These are phyloP conservation scores for Eucalyptus sp. DNA, from an alignment of 345 rosid genomes.

Conservation along the genomic window DNA sequence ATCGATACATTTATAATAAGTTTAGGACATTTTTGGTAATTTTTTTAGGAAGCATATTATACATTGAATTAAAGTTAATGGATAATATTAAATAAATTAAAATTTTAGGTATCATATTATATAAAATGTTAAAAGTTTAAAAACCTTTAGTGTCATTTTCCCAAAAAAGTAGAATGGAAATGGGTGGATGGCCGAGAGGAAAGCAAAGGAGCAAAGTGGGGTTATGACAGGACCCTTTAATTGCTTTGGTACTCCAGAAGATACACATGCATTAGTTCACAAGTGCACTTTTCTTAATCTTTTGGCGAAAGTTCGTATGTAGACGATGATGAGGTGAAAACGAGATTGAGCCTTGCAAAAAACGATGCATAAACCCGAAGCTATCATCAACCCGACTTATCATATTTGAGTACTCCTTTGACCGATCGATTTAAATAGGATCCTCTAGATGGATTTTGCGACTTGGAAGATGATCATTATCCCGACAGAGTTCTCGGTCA, in stretches of 20 bases:
- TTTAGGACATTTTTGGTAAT: too few relatives aligned
- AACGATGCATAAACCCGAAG: too few relatives aligned
- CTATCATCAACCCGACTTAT: background rate
- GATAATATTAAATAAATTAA: background rate
- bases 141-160: background rate
- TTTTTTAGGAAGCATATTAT: too few relatives aligned
- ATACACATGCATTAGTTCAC: background rate
- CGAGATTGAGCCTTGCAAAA: too few relatives aligned
- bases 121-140: background rate
- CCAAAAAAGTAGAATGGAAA: background rate
- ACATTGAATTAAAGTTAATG: too few relatives aligned
- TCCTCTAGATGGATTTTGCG: too few relatives aligned
- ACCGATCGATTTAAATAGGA: too few relatives aligned
- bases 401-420: background rate
- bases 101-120: too few relatives aligned
- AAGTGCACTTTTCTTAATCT: background rate
- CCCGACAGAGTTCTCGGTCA: accelerated
- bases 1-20: too few relatives aligned
- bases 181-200: background rate
- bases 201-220: background rate
- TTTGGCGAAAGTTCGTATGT: background rate
- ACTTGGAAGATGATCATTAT: background rate
- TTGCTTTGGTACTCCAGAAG: background rate
- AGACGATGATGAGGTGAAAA: background rate
- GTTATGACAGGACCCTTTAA: background rate